Evolutionary conservation across 768 basidiomycete genomes (phyloP), one percentile per base, ranked within the genome.

Genomic region (Postia placenta): DNA sequence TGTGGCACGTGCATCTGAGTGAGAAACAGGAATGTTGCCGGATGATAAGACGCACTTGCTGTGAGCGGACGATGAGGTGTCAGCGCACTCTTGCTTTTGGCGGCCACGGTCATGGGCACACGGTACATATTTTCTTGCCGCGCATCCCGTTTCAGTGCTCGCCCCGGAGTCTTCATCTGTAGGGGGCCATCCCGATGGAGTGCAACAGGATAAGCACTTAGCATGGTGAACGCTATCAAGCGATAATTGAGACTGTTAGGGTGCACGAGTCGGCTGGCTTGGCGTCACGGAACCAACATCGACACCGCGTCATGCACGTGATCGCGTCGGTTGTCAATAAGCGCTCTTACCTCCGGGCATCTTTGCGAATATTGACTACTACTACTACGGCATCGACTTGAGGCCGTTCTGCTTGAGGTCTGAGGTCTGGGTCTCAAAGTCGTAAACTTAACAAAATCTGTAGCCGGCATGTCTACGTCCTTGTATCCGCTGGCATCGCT

Each of bases 401-500:
- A n/a, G n/a, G n/a, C n/a, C n/a, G n/a, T n/a, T n/a, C n/a, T n/a
- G n/a, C n/a, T n/a, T n/a, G n/a, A n/a, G n/a, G n/a, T n/a, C n/a
- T n/a, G n/a, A n/a, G n/a, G n/a, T n/a, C n/a, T n/a, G n/a, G n/a
- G n/a, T n/a, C n/a, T n/a, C n/a, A n/a, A n/a, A n/a, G n/a, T n/a
- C n/a, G n/a, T n/a, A n/a, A n/a, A n/a, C n/a, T n/a, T n/a, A n/a
- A n/a, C n/a, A n/a, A n/a, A n/a, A n/a, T n/a, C n/a, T n/a, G n/a
- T n/a, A 7, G 30, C 15, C 30, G 15, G 7, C 15, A 64, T 62
- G 60, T 59, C 60, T 11, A 57, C 56, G 11, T 46, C 54, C 6
- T 72, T 90, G 48, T 81, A 91, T 61, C 92, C 94, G 4, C 73
- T 97, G 40, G 94, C 94, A 2, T 87, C 90, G 1, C 69, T 86